Conservation (phyloP, 2,329 filamentous ascomycete genomes). For the Fusarium fujikuroi region DNA sequence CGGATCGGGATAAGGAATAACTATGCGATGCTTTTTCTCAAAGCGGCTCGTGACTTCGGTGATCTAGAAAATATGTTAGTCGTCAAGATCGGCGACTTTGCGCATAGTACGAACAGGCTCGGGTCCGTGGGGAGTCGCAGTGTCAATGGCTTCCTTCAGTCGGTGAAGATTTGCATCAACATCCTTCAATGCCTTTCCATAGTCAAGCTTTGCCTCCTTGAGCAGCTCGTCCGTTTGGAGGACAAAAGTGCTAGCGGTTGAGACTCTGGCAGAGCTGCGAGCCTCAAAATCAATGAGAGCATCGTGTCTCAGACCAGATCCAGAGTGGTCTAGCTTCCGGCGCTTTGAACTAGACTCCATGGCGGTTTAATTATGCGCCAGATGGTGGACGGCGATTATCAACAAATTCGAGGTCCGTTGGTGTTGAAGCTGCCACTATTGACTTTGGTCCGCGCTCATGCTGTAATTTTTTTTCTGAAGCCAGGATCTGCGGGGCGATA, state of each 20-base stretch:
- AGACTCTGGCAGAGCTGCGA: conserved; percentile 53
- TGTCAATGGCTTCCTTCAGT: conserved; percentile 64
- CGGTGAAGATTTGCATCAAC: conserved; percentile 62
- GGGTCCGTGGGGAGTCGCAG: conserved; percentile 60
- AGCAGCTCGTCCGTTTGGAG: conserved; percentile 70
- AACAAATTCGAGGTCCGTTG: conserved; percentile 24
- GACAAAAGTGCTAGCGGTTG: conserved; percentile 65
- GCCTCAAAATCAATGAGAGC: conserved; percentile 56
- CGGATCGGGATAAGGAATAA: conserved; percentile 88
- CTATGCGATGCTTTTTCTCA: conserved; percentile 73
- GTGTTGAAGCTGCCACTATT: conserved; percentile 33
- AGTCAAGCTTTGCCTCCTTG: conserved; percentile 64
- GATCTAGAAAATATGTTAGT: conserved; percentile 62
- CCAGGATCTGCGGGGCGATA: conserved; percentile 43
- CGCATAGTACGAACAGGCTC: conserved; percentile 57
- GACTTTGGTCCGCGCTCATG: conserved; percentile 14
- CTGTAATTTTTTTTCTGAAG: conserved; percentile 41
- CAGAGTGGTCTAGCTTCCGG: conserved; percentile 59
- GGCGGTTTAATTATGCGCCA: conserved; percentile 15
- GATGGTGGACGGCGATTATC: conserved; percentile 14
- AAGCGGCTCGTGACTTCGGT: conserved; percentile 73
- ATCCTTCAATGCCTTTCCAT: conserved; percentile 58
- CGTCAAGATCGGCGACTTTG: background rate
- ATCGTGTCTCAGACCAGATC: conserved; percentile 48
- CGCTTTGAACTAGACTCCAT: conserved; percentile 63